phyloP scores from a whole-genome alignment of 345 rosid genomes.

The Rhizophora mangle region DNA sequence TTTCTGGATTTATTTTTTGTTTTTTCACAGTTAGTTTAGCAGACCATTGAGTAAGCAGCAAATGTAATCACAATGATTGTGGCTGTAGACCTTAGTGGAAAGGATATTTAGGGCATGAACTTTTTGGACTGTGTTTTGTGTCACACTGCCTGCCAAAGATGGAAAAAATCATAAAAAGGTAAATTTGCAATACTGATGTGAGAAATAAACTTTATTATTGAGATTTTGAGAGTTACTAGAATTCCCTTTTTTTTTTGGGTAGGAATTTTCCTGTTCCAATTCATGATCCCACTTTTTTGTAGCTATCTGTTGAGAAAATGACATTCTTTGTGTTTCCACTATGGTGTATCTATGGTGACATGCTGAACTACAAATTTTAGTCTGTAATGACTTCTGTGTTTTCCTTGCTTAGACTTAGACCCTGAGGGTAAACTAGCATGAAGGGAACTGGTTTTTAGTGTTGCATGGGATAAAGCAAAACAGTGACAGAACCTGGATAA shows the following conservation, averaged over 20 bases:
- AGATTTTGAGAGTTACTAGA: too few relatives aligned
- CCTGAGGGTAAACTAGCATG: constrained; percentile 43
- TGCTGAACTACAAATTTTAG: constrained; percentile 64
- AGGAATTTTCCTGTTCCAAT: not conserved
- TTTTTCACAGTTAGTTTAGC: constrained; percentile 5
- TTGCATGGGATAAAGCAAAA: constrained; percentile 85
- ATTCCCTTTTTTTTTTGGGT: not conserved
- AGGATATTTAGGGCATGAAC: constrained; percentile 49
- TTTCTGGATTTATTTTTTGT: too few relatives aligned
- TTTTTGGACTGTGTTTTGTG: not conserved
- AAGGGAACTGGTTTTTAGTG: constrained; percentile 89
- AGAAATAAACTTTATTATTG: too few relatives aligned
- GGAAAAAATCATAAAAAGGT: too few relatives aligned
- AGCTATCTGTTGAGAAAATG: constrained; percentile 5
- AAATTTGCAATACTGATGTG: too few relatives aligned
- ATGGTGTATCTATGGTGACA: not conserved
- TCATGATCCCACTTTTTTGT: not conserved
- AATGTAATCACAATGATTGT: constrained; percentile 60
- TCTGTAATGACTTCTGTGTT: constrained; percentile 91
- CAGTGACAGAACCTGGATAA: constrained; percentile 32
- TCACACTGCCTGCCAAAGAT: too few relatives aligned
- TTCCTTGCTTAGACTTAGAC: constrained; percentile 80
- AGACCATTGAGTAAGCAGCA: constrained; percentile 62
- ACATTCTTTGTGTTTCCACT: not conserved
- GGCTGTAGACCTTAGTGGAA: constrained; percentile 41